Evolutionary conservation across 768 basidiomycete species (phyloP).

Genomic region (Hericium erinaceus): DNA sequence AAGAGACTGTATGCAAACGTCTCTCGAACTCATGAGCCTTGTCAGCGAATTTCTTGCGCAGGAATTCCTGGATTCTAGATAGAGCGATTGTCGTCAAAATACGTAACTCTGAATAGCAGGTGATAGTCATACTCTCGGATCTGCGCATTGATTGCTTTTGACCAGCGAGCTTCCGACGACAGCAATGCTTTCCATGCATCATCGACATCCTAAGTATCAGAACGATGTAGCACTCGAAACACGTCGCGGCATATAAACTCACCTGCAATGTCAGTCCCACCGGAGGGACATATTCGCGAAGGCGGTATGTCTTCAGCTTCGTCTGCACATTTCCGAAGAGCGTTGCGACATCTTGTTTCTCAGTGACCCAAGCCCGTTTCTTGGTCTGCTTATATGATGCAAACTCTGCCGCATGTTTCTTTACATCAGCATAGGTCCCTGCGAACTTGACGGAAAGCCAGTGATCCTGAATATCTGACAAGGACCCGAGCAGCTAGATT

Average conservation of each 20-base stretch:
- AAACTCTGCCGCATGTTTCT: constrained; percentile 64
- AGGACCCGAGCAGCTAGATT: constrained; percentile 52
- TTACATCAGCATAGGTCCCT: constrained; percentile 76
- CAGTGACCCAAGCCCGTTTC: constrained; percentile 83
- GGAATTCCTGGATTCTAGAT: constrained; percentile 68
- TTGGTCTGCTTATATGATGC: constrained; percentile 75
- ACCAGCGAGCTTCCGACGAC: constrained; percentile 64
- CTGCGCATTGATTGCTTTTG: constrained; percentile 77
- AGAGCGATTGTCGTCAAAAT: background rate
- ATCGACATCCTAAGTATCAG: constrained; percentile 56
- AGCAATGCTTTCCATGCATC: constrained; percentile 66
- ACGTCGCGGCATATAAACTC: constrained; percentile 13
- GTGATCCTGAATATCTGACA: constrained; percentile 54
- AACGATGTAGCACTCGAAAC: background rate
- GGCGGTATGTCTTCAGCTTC: constrained; percentile 83
- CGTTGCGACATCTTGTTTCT: constrained; percentile 79
- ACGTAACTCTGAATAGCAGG: background rate
- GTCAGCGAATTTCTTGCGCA: constrained; percentile 70
- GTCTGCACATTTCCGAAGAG: constrained; percentile 92
- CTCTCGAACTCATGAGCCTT: constrained; percentile 71
- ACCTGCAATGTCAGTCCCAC: constrained; percentile 55
- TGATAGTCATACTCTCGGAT: constrained; percentile 63
- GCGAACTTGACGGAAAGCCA: constrained; percentile 64
- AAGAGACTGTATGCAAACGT: constrained; percentile 54
- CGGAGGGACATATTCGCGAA: constrained; percentile 78